Evolutionary conservation across 2,329 filamentous ascomycete species (phyloP), one percentile per base, ranked within the genome.

Genomic region (Exutisphaerella laricina): DNA sequence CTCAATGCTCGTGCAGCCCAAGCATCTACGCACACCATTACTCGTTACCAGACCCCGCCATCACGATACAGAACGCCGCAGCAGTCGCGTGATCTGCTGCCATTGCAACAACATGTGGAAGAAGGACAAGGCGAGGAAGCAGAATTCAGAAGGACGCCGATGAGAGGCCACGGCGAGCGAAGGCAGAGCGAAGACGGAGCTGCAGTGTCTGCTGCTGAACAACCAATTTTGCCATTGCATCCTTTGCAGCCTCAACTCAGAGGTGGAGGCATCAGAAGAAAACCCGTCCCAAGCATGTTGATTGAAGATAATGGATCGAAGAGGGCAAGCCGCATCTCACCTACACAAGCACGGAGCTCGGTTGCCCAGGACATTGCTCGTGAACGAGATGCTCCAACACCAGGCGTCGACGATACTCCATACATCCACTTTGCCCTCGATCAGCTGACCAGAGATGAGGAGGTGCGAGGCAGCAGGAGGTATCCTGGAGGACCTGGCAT

Each of bases 341-440:
- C 53, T 7, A 46, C 46, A 1, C 26, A 33, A n/a, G 54, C 57
- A 6, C 47, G 57, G 28, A 63, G 61, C 49, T 61, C 59, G 12
- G 56, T 55, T 4, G 56, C 58, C 5, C 38, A 51, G 35, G 58
- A 58, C 18, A 50, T 63, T 21, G 50, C 53, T 28, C 56, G 58
- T 10, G 58, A 60, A 38, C 31, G 39, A 34, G 68, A 68, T 39
- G 68, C 72, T 9, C 70, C 74, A 2, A 90, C 86, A 0, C 88
- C 88, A 0, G 86, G 83, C 7, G 71, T 88, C 28, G 88, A 95
- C 58, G 85, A 94, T 58, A 84, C 81, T 6, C 88, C 88, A 0
- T 94, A 89, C 64, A 86, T 96, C 50, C 84, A 84, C 51, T 94
- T 92, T 63, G 89, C 90, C 29, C 79, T 97, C 50, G 85, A 94